Conservation (phyloP, 768 basidiomycete genomes). For the Hortiboletus flavorubellus region DNA sequence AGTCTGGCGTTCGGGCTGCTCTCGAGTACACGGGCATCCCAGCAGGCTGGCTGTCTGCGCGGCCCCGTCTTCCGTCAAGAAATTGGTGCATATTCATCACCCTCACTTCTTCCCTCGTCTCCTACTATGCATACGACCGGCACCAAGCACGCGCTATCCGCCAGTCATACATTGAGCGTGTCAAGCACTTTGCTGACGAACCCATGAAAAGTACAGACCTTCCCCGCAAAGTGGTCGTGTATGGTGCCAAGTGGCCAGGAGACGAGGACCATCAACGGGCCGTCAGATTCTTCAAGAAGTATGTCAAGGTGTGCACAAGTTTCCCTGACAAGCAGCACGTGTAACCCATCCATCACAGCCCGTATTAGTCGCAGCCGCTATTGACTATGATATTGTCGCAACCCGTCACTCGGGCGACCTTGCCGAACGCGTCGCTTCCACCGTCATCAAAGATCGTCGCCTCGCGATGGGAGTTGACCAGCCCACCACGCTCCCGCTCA, state of each 20-base stretch:
- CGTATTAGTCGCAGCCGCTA: conserved; percentile 86
- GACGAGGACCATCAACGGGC: conserved; percentile 89
- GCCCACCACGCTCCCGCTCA: conserved; percentile 38
- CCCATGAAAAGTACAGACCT: conserved; percentile 60
- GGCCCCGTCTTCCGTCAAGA: conserved; percentile 82
- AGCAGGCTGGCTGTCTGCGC: conserved; percentile 76
- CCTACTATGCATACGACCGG: conserved; percentile 85
- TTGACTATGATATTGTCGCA: conserved; percentile 84
- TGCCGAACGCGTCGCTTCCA: conserved; percentile 68
- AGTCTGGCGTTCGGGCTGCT: conserved; percentile 59
- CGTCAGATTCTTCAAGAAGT: conserved; percentile 90
- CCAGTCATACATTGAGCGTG: conserved; percentile 73
- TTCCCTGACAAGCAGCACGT: conserved; percentile 1
- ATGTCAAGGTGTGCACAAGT: conserved; percentile 77
- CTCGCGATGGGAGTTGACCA: conserved; percentile 60
- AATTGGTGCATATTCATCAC: conserved; percentile 94
- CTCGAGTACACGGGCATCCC: conserved; percentile 68
- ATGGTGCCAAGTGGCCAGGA: conserved; percentile 88
- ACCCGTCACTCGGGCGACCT: conserved; percentile 87
- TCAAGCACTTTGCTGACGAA: conserved; percentile 72
- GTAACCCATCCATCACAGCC: conserved; percentile 52
- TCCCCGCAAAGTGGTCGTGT: conserved; percentile 80
- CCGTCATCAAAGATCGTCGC: conserved; percentile 69
- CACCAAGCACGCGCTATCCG: conserved; percentile 74
- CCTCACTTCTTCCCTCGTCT: conserved; percentile 64